Base-by-base conservation (phyloP, 2,329 filamentous ascomycete species). In the Ophiostoma triangulosporum region DNA sequence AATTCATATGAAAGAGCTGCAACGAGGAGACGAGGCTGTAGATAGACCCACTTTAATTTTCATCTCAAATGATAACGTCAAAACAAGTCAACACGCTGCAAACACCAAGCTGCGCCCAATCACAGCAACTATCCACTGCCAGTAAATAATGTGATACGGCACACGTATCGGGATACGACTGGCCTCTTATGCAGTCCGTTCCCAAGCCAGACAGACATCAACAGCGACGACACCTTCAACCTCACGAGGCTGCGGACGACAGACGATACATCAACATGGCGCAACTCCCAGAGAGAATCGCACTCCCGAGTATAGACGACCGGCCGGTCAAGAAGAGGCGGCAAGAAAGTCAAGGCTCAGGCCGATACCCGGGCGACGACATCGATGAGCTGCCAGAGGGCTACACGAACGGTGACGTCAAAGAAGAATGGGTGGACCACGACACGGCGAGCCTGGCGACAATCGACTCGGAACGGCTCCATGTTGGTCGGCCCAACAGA, bases 401-500 rank as follows among this genome's bases (percentile, higher is more conserved):
- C 12, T 12, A 24, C 38, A 15, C 12, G 4, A 14, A 35, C 6
- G 8, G 5, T 15, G 14, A 43, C 20, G 12, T 40, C 9, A 6
- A 40, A 22, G 11, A 24, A 12, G 45, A 38, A 17, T 56, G 56
- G 54, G 73, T 70, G 68, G 70, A 73, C 57, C 64, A 71, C 26
- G 70, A 72, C 58, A 74, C 66, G 53, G 71, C 71, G 56, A 71
- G 73, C 57, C 71, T 70, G 58, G 65, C 65, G n/a, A 73, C 71
- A 12, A 64, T 74, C 59, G 67, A 66, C 27, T 74, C 73, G 5
- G 70, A 72, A 3, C 72, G 74, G 51, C 68, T 76, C 29, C 62
- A 69, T 57, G 64, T 70, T 48, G 65, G 68, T 46, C 77, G 84
- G 2, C 82, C 82, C 9, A 93, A 93, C 63, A 81, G 80, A 56